Conservation (phyloP, 495 filamentous ascomycete species). For the Neurospora sp. region DNA sequence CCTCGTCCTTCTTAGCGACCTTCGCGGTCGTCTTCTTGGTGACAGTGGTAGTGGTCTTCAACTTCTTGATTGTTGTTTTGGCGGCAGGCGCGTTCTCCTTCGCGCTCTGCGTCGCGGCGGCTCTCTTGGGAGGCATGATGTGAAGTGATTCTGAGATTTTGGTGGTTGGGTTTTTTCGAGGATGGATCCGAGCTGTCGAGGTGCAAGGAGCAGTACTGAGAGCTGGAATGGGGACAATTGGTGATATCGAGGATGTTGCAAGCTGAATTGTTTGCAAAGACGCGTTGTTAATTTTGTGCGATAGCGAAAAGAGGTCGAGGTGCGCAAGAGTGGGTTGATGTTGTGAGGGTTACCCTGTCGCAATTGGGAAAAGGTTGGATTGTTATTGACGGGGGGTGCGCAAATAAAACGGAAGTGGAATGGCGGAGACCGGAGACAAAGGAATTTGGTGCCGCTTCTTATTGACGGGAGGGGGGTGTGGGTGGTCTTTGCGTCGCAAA, state of each 20-base stretch:
- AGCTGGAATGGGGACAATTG: background rate
- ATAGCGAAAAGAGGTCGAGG: background rate
- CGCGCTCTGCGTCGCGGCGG: constrained; percentile 8
- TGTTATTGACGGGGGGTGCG: background rate
- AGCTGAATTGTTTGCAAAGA: background rate
- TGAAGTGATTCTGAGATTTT: constrained; percentile 7
- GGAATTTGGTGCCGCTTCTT: background rate
- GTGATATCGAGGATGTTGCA: background rate
- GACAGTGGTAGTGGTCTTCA: constrained; percentile 6
- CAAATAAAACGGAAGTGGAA: background rate
- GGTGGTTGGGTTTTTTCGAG: background rate
- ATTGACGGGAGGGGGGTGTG: background rate
- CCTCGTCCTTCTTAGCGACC: constrained; percentile 11
- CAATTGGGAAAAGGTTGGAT: background rate
- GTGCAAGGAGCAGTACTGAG: background rate
- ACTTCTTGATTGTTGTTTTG: constrained; percentile 28
- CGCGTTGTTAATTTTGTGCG: background rate
- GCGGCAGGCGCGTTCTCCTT: constrained; percentile 7
- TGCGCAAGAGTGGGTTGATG: background rate
- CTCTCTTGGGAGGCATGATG: constrained; percentile 23
- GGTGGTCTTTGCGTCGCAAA: background rate
- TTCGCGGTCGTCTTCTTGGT: constrained; percentile 4
- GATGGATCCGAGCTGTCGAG: background rate
- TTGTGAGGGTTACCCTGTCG: background rate
- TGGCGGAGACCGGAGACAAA: background rate